These are phyloP conservation scores for Pontederia crassipes DNA, from an alignment of 176 grass and related monocot genomes.

Conservation along the genomic window DNA sequence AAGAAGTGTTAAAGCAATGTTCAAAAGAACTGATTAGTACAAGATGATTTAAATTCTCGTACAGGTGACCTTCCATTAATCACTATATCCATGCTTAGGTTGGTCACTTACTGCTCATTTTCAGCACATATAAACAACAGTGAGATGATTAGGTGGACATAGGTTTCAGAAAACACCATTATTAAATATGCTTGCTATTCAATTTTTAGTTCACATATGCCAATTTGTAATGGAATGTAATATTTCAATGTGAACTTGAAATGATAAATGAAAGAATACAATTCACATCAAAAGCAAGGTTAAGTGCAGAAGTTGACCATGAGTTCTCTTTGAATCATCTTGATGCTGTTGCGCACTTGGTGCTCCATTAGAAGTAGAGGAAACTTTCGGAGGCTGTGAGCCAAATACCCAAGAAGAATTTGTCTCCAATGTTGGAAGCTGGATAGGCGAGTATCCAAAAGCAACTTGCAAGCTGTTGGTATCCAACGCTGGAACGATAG, in stretches of 20 bases:
- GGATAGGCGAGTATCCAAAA: slow-evolving; percentile 72
- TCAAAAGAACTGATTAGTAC: not conserved
- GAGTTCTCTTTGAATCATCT: slow-evolving; percentile 20
- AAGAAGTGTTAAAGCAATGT: not conserved
- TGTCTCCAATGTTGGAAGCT: slow-evolving; percentile 91
- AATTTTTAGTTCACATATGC: not conserved
- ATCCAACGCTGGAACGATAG: slow-evolving; percentile 20
- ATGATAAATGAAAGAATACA: not conserved
- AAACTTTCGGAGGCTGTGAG: slow-evolving; percentile 31
- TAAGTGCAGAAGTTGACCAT: slow-evolving; percentile 33
- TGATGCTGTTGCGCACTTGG: slow-evolving; percentile 14
- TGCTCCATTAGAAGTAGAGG: slow-evolving; percentile 34
- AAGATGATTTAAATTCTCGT: too few species aligned
- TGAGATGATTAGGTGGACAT: too few species aligned
- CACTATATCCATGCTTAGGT: too few species aligned
- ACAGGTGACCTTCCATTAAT: too few species aligned
- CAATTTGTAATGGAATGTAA: not conserved
- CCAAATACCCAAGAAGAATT: slow-evolving; percentile 73
- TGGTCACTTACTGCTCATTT: too few species aligned
- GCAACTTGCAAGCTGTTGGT: slow-evolving; percentile 39
- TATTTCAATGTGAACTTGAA: not conserved
- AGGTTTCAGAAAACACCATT: too few species aligned
- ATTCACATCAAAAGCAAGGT: not conserved
- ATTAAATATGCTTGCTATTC: not conserved
- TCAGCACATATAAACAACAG: too few species aligned